Evolutionary conservation across 2,329 filamentous ascomycete species (phyloP).

Genomic region (Herpotrichia juniperi): DNA sequence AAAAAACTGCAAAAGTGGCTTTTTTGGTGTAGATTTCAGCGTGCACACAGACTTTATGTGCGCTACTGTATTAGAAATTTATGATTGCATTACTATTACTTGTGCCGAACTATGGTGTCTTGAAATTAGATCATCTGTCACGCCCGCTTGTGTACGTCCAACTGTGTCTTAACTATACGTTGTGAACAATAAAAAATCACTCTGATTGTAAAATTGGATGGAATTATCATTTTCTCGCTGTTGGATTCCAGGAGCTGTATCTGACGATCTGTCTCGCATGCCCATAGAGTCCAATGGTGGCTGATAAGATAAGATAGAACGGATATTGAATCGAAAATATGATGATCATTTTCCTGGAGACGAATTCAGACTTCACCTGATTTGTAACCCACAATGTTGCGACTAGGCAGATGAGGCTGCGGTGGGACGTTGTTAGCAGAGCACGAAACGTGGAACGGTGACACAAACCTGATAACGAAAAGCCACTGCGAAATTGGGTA

Average conservation of each 20-base stretch:
- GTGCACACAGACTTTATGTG: no score
- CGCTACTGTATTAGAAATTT: no score
- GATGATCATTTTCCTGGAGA: slow-evolving; percentile 48
- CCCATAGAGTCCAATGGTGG: slow-evolving; percentile 54
- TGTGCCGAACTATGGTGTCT: background rate
- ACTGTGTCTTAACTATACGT: background rate
- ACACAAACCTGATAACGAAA: slow-evolving; percentile 50
- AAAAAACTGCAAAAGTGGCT: no score
- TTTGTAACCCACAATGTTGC: slow-evolving; percentile 56
- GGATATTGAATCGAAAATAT: slow-evolving; percentile 53
- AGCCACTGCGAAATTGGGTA: slow-evolving; percentile 57
- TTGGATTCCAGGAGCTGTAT: slow-evolving; percentile 58
- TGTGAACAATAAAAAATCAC: no score
- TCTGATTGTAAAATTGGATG: no score
- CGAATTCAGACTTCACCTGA: slow-evolving; percentile 54
- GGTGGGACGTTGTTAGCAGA: slow-evolving; percentile 20
- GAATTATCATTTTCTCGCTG: slow-evolving; percentile 38
- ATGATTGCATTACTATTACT: no score
- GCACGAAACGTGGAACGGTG: slow-evolving; percentile 7
- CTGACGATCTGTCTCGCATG: slow-evolving; percentile 54
- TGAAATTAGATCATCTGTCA: background rate
- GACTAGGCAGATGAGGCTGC: slow-evolving; percentile 50
- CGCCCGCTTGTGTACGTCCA: no score
- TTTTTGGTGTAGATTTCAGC: no score
- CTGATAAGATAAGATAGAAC: slow-evolving; percentile 51